These are phyloP conservation scores for Ilex paraguariensis DNA, from an alignment of 305 asterid genomes.

Conservation along the genomic window DNA sequence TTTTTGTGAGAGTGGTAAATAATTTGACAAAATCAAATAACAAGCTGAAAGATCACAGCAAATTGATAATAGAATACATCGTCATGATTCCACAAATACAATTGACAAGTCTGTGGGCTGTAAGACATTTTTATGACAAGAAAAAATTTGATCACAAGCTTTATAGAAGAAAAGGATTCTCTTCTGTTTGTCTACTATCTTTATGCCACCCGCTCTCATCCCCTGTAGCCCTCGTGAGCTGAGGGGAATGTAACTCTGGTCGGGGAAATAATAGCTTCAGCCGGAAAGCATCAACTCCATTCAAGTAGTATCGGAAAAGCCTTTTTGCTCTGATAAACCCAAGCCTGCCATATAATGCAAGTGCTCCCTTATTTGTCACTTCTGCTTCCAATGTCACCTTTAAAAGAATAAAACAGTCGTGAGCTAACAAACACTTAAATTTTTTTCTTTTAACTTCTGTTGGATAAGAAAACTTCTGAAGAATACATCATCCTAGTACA, in stretches of 20 bases:
- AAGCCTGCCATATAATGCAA: constrained; percentile 85
- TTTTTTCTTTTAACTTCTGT: no score
- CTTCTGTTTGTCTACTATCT: constrained; percentile 23
- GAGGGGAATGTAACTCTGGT: constrained; percentile 31
- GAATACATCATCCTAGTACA: no score
- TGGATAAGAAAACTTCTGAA: no score
- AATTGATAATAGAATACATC: no score
- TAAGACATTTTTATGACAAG: no score
- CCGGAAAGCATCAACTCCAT: constrained; percentile 95
- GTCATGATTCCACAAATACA: no score
- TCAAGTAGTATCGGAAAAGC: constrained; percentile 88
- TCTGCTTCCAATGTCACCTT: constrained; percentile 97
- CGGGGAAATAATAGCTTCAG: constrained; percentile 84
- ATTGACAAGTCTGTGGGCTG: no score
- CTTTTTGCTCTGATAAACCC: constrained; percentile 96
- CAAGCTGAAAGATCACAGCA: no score
- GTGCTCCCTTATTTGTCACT: constrained; percentile 92
- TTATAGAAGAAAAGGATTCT: constrained; percentile 5
- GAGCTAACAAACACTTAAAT: neutral
- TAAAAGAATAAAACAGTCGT: neutral
- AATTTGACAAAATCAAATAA: no score
- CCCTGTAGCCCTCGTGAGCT: constrained; percentile 18
- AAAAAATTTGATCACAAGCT: neutral
- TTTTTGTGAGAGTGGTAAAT: no score
- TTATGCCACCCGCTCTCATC: constrained; percentile 14